Evolutionary conservation across 768 basidiomycete species (phyloP).

Genomic region (Tephrocybe sp.): DNA sequence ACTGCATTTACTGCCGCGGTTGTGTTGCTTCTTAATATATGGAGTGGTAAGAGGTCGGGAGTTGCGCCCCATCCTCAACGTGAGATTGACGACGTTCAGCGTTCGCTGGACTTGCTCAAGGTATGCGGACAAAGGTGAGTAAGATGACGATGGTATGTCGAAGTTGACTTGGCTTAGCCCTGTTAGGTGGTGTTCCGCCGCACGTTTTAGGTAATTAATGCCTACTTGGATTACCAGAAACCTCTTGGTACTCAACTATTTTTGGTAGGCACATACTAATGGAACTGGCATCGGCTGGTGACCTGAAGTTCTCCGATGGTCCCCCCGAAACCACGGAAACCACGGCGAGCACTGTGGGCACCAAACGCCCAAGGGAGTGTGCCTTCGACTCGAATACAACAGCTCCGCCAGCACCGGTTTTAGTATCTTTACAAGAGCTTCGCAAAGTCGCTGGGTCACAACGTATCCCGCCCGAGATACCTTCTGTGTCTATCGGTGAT

Average conservation of each 20-base stretch:
- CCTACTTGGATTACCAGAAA: too few relatives aligned
- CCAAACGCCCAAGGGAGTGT: conserved; percentile 19
- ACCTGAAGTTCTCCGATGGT: conserved; percentile 23
- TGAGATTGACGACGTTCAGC: conserved; percentile 61
- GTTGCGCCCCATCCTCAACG: conserved; percentile 43
- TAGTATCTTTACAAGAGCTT: background rate
- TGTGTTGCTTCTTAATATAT: conserved; percentile 65
- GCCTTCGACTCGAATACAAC: conserved; percentile 5
- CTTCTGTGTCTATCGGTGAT: conserved; percentile 15
- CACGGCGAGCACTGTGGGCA: conserved; percentile 5
- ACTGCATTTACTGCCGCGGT: conserved; percentile 42
- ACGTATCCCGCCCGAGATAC: conserved; percentile 24
- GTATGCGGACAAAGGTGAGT: conserved; percentile 38
- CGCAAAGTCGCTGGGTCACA: conserved; percentile 27
- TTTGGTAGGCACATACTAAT: conserved; percentile 33
- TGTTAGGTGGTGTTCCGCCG: conserved; percentile 42
- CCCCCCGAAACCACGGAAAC: background rate
- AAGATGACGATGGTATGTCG: background rate
- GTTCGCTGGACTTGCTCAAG: conserved; percentile 55
- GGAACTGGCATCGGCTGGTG: conserved; percentile 36
- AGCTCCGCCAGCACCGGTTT: too few relatives aligned
- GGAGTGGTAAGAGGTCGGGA: conserved; percentile 55
- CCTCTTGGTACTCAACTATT: background rate
- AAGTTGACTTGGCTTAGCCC: background rate
- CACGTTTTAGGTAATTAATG: conserved; percentile 35